Base-by-base conservation (phyloP, 2,329 filamentous ascomycete genomes). In the Teratosphaeria zuluensis region DNA sequence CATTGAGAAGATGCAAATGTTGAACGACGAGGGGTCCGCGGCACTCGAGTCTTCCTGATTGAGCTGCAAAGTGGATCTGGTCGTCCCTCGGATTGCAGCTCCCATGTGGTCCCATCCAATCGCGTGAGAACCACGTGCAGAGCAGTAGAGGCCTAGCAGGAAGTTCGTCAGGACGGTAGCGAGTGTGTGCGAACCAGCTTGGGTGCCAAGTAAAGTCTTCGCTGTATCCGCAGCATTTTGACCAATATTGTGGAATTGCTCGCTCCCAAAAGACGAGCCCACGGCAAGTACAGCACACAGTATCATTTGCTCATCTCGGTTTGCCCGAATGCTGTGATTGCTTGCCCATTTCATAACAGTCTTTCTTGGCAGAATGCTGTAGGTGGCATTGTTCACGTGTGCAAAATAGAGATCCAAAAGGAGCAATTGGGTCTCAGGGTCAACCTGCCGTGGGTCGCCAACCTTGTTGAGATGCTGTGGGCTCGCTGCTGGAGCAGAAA, bases 131-230 rank as follows among this genome's bases (percentile, higher is more conserved):
- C 82, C 82, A 24, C 80, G 78, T 1, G 85, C 81, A 60, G 86
- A 83, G 63, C 85, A 83, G 72, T 86, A 88, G 6, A 89, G 73
- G 21, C 83, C 80, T 46, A 90, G 77, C 16, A 89, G 76, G n/a
- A 90, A 74, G 57, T 84, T 80, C 53, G 81, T 81, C 68, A 90
- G 87, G 12, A 85, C 83, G 52, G 89, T 74, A 63, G 89, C 84
- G 54, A 90, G 71, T 58, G 76, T 82, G 59, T 83, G 79, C 7
- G 69, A 75, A 21, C 81, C 78, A 60, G 79, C 76, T 33, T 76
- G 76, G 56, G 76, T 75, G 51, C 80, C 76, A 51, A 80, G 76
- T 1, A 83, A 84, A 65, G 82, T 82, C 54, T 81, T 76, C 3
- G 84, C 84, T 55, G 86, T 80, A 42, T 76, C 73, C 9, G 77